These are phyloP conservation scores for Globisporangium spinosum DNA, from an alignment of 352 stramenopile genomes.

Conservation along the genomic window DNA sequence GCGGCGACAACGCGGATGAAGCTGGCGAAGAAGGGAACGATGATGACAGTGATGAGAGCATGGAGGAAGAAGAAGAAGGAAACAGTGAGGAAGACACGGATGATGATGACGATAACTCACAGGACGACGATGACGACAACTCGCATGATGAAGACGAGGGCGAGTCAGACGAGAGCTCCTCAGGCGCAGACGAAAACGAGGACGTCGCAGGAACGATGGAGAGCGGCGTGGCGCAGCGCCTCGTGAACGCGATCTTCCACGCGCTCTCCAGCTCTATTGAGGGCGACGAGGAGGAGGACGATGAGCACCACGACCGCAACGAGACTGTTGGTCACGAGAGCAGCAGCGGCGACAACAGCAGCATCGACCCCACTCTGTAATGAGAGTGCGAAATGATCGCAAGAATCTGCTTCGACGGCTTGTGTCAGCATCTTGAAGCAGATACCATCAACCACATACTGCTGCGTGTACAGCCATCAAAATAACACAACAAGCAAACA, in stretches of 20 bases:
- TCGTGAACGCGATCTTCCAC: slow-evolving; percentile 15
- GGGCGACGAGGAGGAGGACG: background rate
- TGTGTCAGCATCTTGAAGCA: background rate
- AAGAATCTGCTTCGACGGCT: background rate
- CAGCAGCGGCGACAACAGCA: background rate
- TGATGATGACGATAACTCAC: background rate
- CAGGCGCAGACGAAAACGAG: background rate
- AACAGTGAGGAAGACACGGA: background rate
- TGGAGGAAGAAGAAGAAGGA: slow-evolving; percentile 10
- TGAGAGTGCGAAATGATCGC: background rate
- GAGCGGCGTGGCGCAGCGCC: slow-evolving; percentile 12
- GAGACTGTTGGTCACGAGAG: background rate
- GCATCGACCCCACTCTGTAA: background rate
- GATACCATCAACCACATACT: background rate
- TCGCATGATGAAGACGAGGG: background rate
- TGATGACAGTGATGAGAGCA: slow-evolving; percentile 18
- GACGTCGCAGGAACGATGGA: background rate
- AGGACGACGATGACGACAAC: background rate
- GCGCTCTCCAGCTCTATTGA: slow-evolving; percentile 7
- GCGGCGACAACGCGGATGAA: slow-evolving; percentile 15
- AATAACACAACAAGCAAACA: background rate
- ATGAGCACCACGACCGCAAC: background rate
- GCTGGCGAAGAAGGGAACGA: slow-evolving; percentile 8
- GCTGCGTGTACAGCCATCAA: background rate
- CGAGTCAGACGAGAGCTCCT: background rate